Conservation (phyloP, 2,329 filamentous ascomycete genomes). For the Aciculosporium take region DNA sequence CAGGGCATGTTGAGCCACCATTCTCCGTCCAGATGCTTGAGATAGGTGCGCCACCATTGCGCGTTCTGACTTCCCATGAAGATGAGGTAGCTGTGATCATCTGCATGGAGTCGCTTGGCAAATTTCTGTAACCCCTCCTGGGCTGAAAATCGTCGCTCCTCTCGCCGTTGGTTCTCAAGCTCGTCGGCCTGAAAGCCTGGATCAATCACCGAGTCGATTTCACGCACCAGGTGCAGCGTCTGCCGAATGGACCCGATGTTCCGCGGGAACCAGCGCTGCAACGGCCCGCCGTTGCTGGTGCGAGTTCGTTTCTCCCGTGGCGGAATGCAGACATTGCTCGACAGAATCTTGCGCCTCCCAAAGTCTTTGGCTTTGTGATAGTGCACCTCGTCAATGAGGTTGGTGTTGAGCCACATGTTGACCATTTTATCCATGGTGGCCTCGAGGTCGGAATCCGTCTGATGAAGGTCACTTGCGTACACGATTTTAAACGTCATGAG, state of each 20-base stretch:
- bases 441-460: conserved; percentile 9
- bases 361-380: conserved; percentile 18
- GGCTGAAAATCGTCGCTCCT: conserved; percentile 10
- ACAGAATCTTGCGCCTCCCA: conserved; percentile 8
- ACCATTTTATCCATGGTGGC: conserved; percentile 14
- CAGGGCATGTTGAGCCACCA: conserved; percentile 17
- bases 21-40: conserved; percentile 13
- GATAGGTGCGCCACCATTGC: conserved; percentile 14
- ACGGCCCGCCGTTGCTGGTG: conserved; percentile 8
- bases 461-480: conserved; percentile 16
- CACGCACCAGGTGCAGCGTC: conserved; percentile 15
- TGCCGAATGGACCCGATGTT: conserved; percentile 11
- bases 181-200: conserved; percentile 14
- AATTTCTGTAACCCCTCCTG: conserved; percentile 12
- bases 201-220: conserved; percentile 14
- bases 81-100: conserved; percentile 13
- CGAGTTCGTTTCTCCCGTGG: conserved; percentile 12
- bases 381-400: conserved; percentile 15
- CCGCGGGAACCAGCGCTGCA: conserved; percentile 12
- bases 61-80: conserved; percentile 14
- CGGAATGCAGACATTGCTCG: conserved; percentile 5
- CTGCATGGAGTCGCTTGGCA: conserved; percentile 9
- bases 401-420: conserved; percentile 16
- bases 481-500: conserved; percentile 15
- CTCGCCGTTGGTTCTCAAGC: conserved; percentile 11